Base-by-base conservation (phyloP, 2,329 filamentous ascomycete genomes). In the Nigrospora oryzae region DNA sequence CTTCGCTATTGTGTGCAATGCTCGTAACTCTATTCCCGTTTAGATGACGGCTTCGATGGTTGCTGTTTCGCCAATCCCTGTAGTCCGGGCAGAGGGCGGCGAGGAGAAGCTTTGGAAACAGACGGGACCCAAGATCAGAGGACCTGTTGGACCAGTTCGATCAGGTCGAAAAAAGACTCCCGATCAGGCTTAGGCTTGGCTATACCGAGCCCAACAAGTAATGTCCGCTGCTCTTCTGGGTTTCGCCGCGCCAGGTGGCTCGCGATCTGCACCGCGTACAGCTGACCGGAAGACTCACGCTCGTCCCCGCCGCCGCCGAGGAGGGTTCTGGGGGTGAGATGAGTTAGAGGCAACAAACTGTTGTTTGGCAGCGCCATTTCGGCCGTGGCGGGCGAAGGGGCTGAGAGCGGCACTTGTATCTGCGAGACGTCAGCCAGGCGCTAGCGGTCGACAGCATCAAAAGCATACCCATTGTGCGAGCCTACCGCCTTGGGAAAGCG, bases 221-320 rank as follows among this genome's bases (percentile, higher is more conserved):
- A 60, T 2, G 71, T 81, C 36, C 81, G 70, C 45, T 68, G 69
- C 50, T 83, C 78, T 39, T 81, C 72, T 1, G 88, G 81, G 43
- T 86, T 75, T 50, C 82, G 82, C 48, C 84, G 79, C 15, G 83
- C 74, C 47, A 98, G 77, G 35, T 84, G 79, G 57, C 83, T 94
- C 5, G 85, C 93, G 52, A 97, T 84, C 57, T 96, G 91, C 37
- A 87, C 87, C 3, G 90, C 90, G 57, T 94, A 84, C 2, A 96
- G 78, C 62, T 96, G 90, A 1, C 89, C 91, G 5, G 94, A 64
- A 0, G 85, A 87, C 58, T 96, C 89, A 37, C 89, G 77, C 39
- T 86, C 82, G 43, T 84, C 75, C 31, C 84, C 81, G 38, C 90
- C 89, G 11, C 85, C 89, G 3, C 93, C 93, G 0, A 98, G 73